Percentiles rank a stretch among this genome's conserved stretches.
Evolutionary conservation across 306 rosid genomes (phyloP).

Genomic region (Trifolium fragiferum): DNA sequence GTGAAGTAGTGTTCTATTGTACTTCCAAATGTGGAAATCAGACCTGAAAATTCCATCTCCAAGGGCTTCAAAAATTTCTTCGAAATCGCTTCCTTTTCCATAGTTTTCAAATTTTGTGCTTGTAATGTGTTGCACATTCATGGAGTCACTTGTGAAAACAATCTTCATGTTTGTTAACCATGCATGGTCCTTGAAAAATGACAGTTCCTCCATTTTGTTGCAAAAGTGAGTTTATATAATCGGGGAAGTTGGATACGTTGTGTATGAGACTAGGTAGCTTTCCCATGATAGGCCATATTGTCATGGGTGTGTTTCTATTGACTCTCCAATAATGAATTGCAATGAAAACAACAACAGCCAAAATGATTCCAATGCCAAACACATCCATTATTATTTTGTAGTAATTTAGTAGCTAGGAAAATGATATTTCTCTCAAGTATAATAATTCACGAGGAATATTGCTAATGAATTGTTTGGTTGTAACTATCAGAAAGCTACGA

Average conservation of each 20-base stretch:
- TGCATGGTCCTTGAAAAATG: conserved; percentile 40
- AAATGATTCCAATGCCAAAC: conserved; percentile 15
- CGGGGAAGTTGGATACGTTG: conserved; percentile 13
- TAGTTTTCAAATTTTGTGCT: conserved; percentile 36
- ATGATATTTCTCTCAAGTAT: no score
- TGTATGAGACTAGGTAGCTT: conserved; percentile 30
- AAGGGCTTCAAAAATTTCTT: conserved; percentile 26
- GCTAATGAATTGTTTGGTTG: neutral
- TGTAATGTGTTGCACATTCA: conserved; percentile 45
- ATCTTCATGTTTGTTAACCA: conserved; percentile 36
- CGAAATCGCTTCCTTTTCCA: conserved; percentile 8
- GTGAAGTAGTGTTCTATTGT: no score
- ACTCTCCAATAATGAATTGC: conserved; percentile 14
- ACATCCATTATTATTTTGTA: neutral
- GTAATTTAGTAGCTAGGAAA: no score
- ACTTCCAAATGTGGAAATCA: conserved; percentile 17
- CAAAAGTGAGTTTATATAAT: neutral
- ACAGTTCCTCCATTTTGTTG: conserved; percentile 11
- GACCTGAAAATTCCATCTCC: conserved; percentile 38
- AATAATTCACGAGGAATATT: neutral
- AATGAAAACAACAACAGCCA: conserved; percentile 2
- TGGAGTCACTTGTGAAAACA: conserved; percentile 43
- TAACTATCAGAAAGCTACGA: neutral
- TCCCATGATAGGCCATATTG: conserved; percentile 38
- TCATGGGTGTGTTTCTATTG: neutral